These are phyloP conservation scores for Calonectria ilicicola DNA, from an alignment of 2,329 filamentous ascomycete genomes.

Conservation along the genomic window DNA sequence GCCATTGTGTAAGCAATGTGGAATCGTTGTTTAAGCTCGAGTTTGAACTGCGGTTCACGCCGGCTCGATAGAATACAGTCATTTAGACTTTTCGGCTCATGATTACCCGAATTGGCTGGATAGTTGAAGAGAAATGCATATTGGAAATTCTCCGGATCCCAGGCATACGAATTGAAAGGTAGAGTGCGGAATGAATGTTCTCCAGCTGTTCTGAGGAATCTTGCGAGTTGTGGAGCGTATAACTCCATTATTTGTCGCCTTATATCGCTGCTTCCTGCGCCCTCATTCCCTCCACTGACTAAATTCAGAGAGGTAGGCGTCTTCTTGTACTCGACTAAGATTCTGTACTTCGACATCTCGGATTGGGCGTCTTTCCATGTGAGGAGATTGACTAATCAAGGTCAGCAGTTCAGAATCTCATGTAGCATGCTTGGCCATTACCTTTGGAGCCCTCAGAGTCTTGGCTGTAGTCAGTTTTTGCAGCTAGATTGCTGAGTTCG, in stretches of 20 bases:
- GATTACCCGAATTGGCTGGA: not conserved
- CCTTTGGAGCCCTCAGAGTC: too few relatives aligned
- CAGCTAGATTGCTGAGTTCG: not conserved
- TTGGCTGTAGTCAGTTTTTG: too few relatives aligned
- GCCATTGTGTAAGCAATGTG: not conserved
- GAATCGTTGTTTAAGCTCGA: not conserved
- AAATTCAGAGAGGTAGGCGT: too few relatives aligned
- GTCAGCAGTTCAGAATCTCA: too few relatives aligned
- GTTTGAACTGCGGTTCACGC: not conserved
- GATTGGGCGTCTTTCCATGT: too few relatives aligned
- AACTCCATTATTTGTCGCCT: not conserved
- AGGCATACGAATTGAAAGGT: not conserved
- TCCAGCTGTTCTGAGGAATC: not conserved
- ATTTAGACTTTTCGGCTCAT: not conserved
- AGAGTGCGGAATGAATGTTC: not conserved
- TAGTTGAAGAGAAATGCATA: not conserved
- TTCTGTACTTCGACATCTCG: too few relatives aligned
- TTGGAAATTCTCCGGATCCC: not conserved
- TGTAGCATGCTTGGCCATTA: too few relatives aligned
- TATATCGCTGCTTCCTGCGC: too few relatives aligned
- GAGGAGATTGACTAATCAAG: too few relatives aligned
- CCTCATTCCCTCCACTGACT: too few relatives aligned
- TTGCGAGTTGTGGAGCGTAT: not conserved
- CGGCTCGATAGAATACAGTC: not conserved
- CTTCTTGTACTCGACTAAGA: too few relatives aligned